These are phyloP conservation scores for Picea glauca DNA, from an alignment of 75 land plant species.

Conservation along the genomic window DNA sequence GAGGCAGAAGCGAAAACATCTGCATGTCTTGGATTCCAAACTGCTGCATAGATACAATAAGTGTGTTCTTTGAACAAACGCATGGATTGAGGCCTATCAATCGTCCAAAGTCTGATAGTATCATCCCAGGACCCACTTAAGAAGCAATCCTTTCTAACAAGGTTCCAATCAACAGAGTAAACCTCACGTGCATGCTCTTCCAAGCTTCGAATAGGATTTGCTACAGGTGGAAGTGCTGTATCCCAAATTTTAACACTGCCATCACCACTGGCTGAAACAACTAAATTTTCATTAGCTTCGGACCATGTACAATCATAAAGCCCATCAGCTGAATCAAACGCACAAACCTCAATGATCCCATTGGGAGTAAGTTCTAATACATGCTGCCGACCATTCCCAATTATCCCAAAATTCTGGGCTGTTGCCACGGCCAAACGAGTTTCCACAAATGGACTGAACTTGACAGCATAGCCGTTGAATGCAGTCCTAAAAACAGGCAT, in stretches of 20 bases:
- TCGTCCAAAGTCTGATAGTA: conserved; percentile 85
- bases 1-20: conserved; percentile 93
- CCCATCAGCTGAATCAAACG: conserved; percentile 86
- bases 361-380: conserved; percentile 66
- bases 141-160: conserved; percentile 83
- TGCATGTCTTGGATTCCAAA: conserved; percentile 89
- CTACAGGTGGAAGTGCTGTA: conserved; percentile 56
- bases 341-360: conserved; percentile 43
- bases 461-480: conserved; percentile 90
- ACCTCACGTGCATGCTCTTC: conserved; percentile 89
- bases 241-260: conserved; percentile 93
- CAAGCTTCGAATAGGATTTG: conserved; percentile 76
- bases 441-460: conserved; percentile 94
- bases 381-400: conserved; percentile 94
- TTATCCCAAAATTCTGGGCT: conserved; percentile 92
- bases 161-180: conserved; percentile 81
- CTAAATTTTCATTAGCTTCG: conserved; percentile 82
- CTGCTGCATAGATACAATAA: conserved; percentile 80
- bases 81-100: conserved; percentile 66
- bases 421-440: conserved; percentile 85
- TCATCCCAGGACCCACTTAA: conserved; percentile 92
- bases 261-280: conserved; percentile 87
- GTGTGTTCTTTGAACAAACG: conserved; percentile 87
- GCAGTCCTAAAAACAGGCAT: conserved; percentile 95
- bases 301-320: conserved; percentile 93